Percentiles rank a stretch among this genome's conserved stretches.
phyloP scores from a whole-genome alignment of 495 filamentous ascomycete genomes.

The Neurospora pannonica region DNA sequence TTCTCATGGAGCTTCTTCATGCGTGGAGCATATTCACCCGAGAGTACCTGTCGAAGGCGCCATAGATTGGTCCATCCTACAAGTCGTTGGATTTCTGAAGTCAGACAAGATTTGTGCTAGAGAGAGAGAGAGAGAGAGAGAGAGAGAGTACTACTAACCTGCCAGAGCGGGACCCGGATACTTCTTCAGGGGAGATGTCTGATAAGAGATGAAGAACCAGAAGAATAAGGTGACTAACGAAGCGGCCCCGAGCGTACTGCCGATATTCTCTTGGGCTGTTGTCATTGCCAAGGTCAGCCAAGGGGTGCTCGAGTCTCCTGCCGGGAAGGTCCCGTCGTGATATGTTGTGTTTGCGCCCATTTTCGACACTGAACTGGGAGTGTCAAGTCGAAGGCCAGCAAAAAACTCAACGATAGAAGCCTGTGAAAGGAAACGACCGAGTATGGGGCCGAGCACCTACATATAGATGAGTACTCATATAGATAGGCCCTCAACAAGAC shows the following conservation, averaged over 20 bases:
- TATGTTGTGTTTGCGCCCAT: background rate
- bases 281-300: background rate
- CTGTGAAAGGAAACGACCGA: too few species aligned
- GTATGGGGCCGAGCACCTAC: too few species aligned
- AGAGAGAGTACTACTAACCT: constrained; percentile 3
- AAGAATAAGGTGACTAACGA: constrained; percentile 6
- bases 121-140: background rate
- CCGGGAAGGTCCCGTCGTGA: background rate
- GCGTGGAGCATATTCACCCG: constrained; percentile 13
- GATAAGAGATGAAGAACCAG: constrained; percentile 18
- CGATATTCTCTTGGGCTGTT: background rate
- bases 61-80: constrained; percentile 23
- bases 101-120: background rate
- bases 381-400: background rate
- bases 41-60: constrained; percentile 17
- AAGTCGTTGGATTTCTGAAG: background rate
- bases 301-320: background rate
- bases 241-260: background rate
- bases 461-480: too few species aligned
- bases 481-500: too few species aligned
- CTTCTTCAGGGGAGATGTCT: constrained; percentile 18
- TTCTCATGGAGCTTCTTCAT: constrained; percentile 27
- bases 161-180: constrained; percentile 25
- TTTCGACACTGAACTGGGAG: background rate
- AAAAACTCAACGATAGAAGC: too few species aligned